Percentiles rank a stretch among this genome's conserved stretches.
phyloP scores from a whole-genome alignment of 306 rosid species.

The Medicago ruthenica region DNA sequence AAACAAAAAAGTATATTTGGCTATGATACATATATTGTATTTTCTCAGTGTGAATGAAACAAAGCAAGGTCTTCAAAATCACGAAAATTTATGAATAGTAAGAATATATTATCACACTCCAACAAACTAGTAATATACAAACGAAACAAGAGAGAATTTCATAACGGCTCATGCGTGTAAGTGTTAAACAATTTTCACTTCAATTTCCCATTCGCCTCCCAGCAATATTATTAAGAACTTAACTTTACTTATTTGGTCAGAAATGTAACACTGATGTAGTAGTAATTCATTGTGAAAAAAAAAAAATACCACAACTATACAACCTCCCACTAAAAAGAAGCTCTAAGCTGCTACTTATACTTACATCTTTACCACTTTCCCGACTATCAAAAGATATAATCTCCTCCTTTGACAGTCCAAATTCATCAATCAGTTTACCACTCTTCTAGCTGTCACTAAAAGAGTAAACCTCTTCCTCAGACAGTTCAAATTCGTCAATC shows the following conservation, averaged over 20 bases:
- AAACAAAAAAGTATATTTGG: too few relatives aligned
- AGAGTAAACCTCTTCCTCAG: neutral
- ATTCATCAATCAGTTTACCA: slow-evolving; percentile 4
- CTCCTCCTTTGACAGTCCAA: neutral
- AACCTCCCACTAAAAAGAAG: slow-evolving; percentile 14
- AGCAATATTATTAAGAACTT: slow-evolving; percentile 25
- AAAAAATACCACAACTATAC: slow-evolving; percentile 63
- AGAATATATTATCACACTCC: neutral
- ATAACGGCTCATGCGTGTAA: slow-evolving; percentile 1
- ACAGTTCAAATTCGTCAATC: neutral
- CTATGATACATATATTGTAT: too few relatives aligned
- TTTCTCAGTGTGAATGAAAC: neutral
- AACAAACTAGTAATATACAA: slow-evolving; percentile 16
- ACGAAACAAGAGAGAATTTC: neutral
- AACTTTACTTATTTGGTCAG: slow-evolving; percentile 32
- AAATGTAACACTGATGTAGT: slow-evolving; percentile 29
- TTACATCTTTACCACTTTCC: slow-evolving; percentile 28
- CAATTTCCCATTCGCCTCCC: neutral
- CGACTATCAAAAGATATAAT: neutral
- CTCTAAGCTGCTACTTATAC: slow-evolving; percentile 39
- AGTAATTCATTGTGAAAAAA: slow-evolving; percentile 11
- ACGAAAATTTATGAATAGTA: neutral
- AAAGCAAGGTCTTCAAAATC: neutral
- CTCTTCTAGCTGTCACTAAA: neutral
- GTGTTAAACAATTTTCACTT: slow-evolving; percentile 24